Evolutionary conservation across 495 filamentous ascomycete genomes (phyloP).

Genomic region (Neurospora sp.): DNA sequence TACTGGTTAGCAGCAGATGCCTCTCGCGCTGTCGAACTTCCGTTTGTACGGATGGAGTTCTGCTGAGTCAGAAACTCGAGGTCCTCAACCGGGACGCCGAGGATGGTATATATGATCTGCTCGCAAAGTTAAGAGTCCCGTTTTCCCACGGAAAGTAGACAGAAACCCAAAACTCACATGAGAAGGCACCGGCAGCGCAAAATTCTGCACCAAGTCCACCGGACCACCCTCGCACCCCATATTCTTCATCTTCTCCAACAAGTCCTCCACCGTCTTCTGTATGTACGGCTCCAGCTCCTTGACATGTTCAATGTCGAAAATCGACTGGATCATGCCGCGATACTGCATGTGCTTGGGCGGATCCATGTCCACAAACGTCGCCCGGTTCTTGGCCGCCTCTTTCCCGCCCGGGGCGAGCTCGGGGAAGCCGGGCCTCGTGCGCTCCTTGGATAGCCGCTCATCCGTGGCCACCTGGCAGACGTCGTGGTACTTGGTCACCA

Average conservation of each 20-base stretch:
- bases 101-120: constrained; percentile 39
- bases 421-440: constrained; percentile 34
- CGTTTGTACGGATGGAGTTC: constrained; percentile 33
- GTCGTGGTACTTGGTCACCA: constrained; percentile 37
- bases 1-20: constrained; percentile 29
- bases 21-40: constrained; percentile 32
- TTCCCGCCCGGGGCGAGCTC: constrained; percentile 32
- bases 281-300: constrained; percentile 31
- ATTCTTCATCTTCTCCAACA: constrained; percentile 27
- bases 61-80: constrained; percentile 32
- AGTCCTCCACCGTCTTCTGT: constrained; percentile 29
- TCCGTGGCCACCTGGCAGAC: constrained; percentile 34
- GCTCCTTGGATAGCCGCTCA: constrained; percentile 29
- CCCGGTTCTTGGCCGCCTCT: constrained; percentile 28
- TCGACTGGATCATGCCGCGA: constrained; percentile 31
- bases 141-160: too few species aligned
- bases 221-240: constrained; percentile 20
- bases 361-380: constrained; percentile 43
- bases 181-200: constrained; percentile 34
- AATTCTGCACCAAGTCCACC: constrained; percentile 33
- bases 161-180: constrained; percentile 17
- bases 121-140: neutral
- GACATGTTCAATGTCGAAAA: constrained; percentile 29
- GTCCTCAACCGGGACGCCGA: constrained; percentile 38
- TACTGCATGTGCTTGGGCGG: constrained; percentile 34